phyloP scores from a whole-genome alignment of 306 rosid genomes.

The Gynostemma pentaphyllum region DNA sequence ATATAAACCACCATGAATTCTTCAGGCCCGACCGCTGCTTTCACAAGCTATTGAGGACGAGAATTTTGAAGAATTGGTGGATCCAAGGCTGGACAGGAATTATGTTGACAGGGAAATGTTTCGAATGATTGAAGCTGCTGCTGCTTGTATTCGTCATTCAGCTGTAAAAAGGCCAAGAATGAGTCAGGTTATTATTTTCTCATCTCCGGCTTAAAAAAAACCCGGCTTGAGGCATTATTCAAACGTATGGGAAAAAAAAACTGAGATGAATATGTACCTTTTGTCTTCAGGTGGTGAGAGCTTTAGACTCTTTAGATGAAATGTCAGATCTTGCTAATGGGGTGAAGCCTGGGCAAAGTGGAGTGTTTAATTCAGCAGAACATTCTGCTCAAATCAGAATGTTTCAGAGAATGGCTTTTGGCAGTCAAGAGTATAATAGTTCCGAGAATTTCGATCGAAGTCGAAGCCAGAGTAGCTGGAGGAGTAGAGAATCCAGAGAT shows the following conservation, averaged over 20 bases:
- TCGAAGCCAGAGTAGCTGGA: slow-evolving; percentile 63
- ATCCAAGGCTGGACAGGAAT: slow-evolving; percentile 57
- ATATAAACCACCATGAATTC: neutral
- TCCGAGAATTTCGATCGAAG: slow-evolving; percentile 47
- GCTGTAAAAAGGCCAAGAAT: slow-evolving; percentile 68
- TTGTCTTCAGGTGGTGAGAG: slow-evolving; percentile 71
- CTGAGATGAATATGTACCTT: neutral
- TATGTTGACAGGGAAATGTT: slow-evolving; percentile 56
- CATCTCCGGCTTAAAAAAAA: neutral
- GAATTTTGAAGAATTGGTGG: slow-evolving; percentile 52
- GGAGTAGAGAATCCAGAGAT: slow-evolving; percentile 33
- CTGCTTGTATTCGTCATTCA: slow-evolving; percentile 87
- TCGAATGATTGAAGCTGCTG: slow-evolving; percentile 87
- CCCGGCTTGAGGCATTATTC: neutral
- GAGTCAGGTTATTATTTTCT: slow-evolving; percentile 53
- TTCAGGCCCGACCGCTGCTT: slow-evolving; percentile 81
- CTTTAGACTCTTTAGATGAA: slow-evolving; percentile 71
- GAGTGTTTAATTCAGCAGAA: slow-evolving; percentile 42
- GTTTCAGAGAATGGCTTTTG: slow-evolving; percentile 87
- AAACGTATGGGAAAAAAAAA: neutral
- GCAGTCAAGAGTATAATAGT: slow-evolving; percentile 59
- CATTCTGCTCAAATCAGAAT: slow-evolving; percentile 79
- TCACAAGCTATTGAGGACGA: slow-evolving; percentile 45
- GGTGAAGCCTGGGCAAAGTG: slow-evolving; percentile 87
- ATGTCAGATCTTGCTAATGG: slow-evolving; percentile 66